Conservation (phyloP, 306 rosid genomes). For the Adenanthera pavonina region DNA sequence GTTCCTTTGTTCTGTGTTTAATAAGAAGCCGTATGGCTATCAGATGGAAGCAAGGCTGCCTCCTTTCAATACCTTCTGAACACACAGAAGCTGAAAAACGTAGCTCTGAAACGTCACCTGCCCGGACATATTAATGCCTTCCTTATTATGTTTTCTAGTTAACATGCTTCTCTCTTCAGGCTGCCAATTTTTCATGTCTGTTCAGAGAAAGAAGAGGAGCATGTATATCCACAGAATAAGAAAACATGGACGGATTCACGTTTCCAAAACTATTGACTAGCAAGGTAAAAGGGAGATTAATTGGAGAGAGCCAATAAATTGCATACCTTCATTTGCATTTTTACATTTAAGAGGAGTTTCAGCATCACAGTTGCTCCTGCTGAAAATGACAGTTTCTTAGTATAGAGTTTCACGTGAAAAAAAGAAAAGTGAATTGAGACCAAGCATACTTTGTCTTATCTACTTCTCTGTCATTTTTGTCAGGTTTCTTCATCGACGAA, state of each 20-base stretch:
- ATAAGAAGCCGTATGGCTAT: constrained; percentile 29
- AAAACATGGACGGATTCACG: constrained; percentile 32
- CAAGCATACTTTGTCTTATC: constrained; percentile 56
- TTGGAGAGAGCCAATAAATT: constrained; percentile 30
- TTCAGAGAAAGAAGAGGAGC: constrained; percentile 30
- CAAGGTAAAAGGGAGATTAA: neutral
- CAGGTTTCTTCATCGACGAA: constrained; percentile 41
- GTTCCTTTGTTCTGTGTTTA: neutral
- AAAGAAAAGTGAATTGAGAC: constrained; percentile 31
- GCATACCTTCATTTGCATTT: constrained; percentile 59
- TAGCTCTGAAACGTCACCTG: constrained; percentile 60
- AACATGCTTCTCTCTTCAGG: constrained; percentile 46
- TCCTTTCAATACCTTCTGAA: constrained; percentile 69
- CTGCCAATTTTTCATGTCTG: constrained; percentile 50
- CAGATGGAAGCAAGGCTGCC: constrained; percentile 38
- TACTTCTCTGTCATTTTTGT: constrained; percentile 40
- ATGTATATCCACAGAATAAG: constrained; percentile 41
- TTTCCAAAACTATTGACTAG: constrained; percentile 26
- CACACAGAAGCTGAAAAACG: constrained; percentile 70
- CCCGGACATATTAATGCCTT: constrained; percentile 49
- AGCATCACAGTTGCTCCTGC: constrained; percentile 54
- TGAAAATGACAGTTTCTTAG: constrained; percentile 43
- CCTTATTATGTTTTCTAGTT: constrained; percentile 36
- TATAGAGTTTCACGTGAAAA: constrained; percentile 27
- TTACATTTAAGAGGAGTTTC: constrained; percentile 48